phyloP scores from a whole-genome alignment of 768 basidiomycete genomes.

The Termitomyces sp. region DNA sequence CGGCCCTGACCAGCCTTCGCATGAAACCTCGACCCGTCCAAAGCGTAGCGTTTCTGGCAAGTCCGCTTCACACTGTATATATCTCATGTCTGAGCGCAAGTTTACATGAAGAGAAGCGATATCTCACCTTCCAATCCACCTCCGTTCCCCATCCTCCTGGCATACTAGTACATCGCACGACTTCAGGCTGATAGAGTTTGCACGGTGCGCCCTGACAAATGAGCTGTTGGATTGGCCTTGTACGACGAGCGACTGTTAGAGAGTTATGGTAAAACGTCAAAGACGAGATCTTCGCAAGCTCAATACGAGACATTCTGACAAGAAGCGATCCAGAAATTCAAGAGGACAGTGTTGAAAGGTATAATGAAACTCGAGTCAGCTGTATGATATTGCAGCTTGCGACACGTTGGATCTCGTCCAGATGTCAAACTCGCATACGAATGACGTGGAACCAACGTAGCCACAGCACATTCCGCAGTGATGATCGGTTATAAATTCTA shows the following conservation, averaged over 20 bases:
- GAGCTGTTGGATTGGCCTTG: slow-evolving; percentile 71
- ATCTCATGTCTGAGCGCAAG: not conserved
- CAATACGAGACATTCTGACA: slow-evolving; percentile 60
- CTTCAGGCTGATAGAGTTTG: slow-evolving; percentile 73
- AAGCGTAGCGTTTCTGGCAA: slow-evolving; percentile 80
- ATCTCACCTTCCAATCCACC: slow-evolving; percentile 85
- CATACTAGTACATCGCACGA: slow-evolving; percentile 78
- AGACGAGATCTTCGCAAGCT: slow-evolving; percentile 68
- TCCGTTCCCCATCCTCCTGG: slow-evolving; percentile 71
- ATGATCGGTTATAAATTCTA: not conserved
- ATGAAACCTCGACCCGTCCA: slow-evolving; percentile 81
- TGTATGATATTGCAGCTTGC: not conserved
- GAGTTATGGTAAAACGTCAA: slow-evolving; percentile 76
- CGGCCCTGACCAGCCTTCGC: slow-evolving; percentile 85
- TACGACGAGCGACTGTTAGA: slow-evolving; percentile 64
- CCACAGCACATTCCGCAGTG: not conserved
- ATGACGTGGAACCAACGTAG: slow-evolving; percentile 36
- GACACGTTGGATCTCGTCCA: not conserved
- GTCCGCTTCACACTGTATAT: slow-evolving; percentile 79
- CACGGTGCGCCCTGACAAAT: slow-evolving; percentile 81
- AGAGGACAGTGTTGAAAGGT: not conserved
- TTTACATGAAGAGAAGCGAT: not conserved
- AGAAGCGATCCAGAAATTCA: not conserved
- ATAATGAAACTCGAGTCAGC: not conserved
- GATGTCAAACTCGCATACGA: not conserved